A percentile compares a stretch with the other conserved stretches of the same genome.
Conservation (phyloP, 768 basidiomycete species). For the Pulveroboletus sp. region DNA sequence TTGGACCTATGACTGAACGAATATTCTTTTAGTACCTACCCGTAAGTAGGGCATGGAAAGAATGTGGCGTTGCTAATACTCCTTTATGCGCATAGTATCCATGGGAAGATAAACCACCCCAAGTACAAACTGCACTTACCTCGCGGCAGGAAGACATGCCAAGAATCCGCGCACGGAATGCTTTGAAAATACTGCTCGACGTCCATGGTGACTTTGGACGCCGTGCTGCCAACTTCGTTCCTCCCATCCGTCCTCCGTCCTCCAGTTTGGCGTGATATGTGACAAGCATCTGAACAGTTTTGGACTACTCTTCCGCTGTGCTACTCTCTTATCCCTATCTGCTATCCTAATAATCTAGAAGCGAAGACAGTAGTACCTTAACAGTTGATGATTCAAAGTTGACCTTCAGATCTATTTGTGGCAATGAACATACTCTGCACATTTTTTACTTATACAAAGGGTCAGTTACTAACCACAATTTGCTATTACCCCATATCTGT, state of each 20-base stretch:
- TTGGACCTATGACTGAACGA: background rate
- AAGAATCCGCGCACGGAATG: slow-evolving; percentile 88
- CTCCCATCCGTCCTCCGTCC: slow-evolving; percentile 18
- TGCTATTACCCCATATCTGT: too few species aligned
- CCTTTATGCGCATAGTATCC: slow-evolving; percentile 58
- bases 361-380: slow-evolving; percentile 9
- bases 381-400: slow-evolving; percentile 1
- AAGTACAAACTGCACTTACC: slow-evolving; percentile 67
- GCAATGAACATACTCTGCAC: slow-evolving; percentile 9
- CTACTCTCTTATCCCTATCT: slow-evolving; percentile 10
- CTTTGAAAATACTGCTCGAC: slow-evolving; percentile 86
- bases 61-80: slow-evolving; percentile 2
- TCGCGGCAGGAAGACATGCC: slow-evolving; percentile 79
- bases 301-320: background rate
- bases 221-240: slow-evolving; percentile 39
- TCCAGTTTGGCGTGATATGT: slow-evolving; percentile 18
- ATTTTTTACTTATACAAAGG: too few species aligned
- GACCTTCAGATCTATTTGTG: background rate
- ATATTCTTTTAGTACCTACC: slow-evolving; percentile 28
- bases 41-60: slow-evolving; percentile 17
- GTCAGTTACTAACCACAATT: too few species aligned
- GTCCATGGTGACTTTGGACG: slow-evolving; percentile 87
- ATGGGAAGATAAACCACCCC: slow-evolving; percentile 63
- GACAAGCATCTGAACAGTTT: background rate
- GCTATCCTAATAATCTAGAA: slow-evolving; percentile 19